Percentiles rank a stretch among this genome's conserved stretches.
Conservation (phyloP, 1,139 yeast genomes). For the Nakaseomyces kungkrabaensis region DNA sequence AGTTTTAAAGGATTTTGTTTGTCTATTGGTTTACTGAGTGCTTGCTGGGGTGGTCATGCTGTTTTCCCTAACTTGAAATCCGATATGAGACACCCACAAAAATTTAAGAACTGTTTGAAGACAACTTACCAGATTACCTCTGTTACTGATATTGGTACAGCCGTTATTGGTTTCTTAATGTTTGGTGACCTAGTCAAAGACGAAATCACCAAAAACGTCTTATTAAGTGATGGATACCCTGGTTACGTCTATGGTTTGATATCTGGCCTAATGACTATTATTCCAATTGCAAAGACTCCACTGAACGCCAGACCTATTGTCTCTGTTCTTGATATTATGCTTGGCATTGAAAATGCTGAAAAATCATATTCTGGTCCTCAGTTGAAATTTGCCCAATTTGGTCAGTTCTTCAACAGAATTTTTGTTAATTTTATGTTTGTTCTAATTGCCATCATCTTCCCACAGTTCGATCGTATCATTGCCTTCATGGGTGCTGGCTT, state of each 20-base stretch:
- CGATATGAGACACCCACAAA: conserved; percentile 72
- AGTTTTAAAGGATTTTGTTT: conserved; percentile 42
- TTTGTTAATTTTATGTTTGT: conserved; percentile 37
- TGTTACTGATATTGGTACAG: conserved; percentile 65
- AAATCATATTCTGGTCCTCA: conserved; percentile 9
- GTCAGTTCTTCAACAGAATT: conserved; percentile 28
- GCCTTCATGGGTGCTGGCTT: conserved; percentile 77
- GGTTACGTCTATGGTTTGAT: conserved; percentile 50
- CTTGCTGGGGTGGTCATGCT: conserved; percentile 89
- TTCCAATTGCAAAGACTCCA: conserved; percentile 85
- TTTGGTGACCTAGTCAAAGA: conserved; percentile 68
- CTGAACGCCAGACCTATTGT: conserved; percentile 80
- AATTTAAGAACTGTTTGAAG: conserved; percentile 41
- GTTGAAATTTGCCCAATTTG: conserved; percentile 10
- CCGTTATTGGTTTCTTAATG: conserved; percentile 76
- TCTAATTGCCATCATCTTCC: conserved; percentile 48
- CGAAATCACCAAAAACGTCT: conserved; percentile 72
- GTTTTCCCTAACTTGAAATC: conserved; percentile 71
- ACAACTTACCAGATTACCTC: conserved; percentile 58
- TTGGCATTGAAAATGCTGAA: conserved; percentile 30
- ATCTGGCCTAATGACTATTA: conserved; percentile 63
- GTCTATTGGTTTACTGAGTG: conserved; percentile 67
- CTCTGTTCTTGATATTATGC: conserved; percentile 48
- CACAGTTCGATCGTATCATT: conserved; percentile 73
- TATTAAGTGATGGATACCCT: conserved; percentile 68